These are phyloP conservation scores for Pisolithus sp. DNA, from an alignment of 768 basidiomycete species.

Conservation along the genomic window DNA sequence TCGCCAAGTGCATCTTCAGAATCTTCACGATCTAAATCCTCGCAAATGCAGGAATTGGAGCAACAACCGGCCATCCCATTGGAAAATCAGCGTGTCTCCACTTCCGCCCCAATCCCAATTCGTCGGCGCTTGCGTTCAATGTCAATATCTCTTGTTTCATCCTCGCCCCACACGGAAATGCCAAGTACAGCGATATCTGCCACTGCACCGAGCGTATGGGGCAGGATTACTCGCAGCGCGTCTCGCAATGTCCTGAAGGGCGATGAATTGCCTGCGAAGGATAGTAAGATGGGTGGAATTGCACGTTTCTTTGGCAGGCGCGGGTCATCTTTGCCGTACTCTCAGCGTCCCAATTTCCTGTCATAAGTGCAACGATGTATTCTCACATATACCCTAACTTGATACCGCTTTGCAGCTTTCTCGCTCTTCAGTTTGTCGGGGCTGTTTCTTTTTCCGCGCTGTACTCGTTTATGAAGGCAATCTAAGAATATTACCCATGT, in stretches of 20 bases:
- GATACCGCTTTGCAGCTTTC: background rate
- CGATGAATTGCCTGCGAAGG: slow-evolving; percentile 7
- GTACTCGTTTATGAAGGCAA: slow-evolving; percentile 2
- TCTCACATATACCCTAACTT: background rate
- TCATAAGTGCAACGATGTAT: background rate
- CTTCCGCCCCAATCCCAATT: slow-evolving; percentile 7
- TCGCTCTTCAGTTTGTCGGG: background rate
- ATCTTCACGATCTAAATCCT: background rate
- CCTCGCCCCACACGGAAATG: background rate
- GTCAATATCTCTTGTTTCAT: background rate
- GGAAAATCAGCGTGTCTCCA: background rate
- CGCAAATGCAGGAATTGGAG: background rate
- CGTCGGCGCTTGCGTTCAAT: background rate
- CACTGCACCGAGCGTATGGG: slow-evolving; percentile 17
- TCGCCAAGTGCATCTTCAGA: slow-evolving; percentile 2
- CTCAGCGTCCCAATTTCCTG: slow-evolving; percentile 2
- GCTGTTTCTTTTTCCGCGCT: background rate
- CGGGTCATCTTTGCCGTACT: slow-evolving; percentile 3
- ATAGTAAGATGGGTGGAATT: slow-evolving; percentile 10
- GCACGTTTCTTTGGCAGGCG: slow-evolving; percentile 18
- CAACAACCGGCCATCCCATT: background rate
- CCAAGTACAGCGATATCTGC: slow-evolving; percentile 5
- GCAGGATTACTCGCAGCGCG: slow-evolving; percentile 13
- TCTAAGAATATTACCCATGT: slow-evolving; percentile 22
- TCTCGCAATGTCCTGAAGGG: slow-evolving; percentile 10